Conservation (phyloP, 169 alveolate genomes). For the Plasmodium gaboni region DNA sequence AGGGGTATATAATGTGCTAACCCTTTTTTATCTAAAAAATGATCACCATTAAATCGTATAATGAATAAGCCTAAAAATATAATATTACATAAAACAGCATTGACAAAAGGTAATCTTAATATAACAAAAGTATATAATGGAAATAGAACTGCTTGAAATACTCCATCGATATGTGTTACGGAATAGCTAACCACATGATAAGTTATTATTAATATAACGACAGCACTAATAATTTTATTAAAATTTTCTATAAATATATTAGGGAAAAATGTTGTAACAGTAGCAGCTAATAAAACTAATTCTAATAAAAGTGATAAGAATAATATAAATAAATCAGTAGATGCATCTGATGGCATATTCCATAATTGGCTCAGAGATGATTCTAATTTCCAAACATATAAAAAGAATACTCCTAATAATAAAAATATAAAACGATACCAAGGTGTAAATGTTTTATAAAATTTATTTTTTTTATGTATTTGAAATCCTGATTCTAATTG, state of each 20-base stretch:
- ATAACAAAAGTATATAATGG: constrained; percentile 86
- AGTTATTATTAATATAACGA: constrained; percentile 54
- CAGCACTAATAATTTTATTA: constrained; percentile 75
- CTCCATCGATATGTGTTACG: constrained; percentile 75
- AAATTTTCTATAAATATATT: constrained; percentile 71
- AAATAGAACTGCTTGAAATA: constrained; percentile 83
- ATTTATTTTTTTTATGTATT: constrained; percentile 79
- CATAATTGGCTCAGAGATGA: constrained; percentile 35
- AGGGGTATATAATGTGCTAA: constrained; percentile 85
- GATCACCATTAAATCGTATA: constrained; percentile 56
- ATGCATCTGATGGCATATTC: constrained; percentile 39
- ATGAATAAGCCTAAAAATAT: constrained; percentile 76
- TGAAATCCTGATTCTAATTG: constrained; percentile 85
- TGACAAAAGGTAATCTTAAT: constrained; percentile 79
- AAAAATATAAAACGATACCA: constrained; percentile 83
- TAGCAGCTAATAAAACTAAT: constrained; percentile 47
- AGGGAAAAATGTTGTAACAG: constrained; percentile 74
- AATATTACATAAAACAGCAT: constrained; percentile 80
- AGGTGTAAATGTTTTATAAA: constrained; percentile 79
- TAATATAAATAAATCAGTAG: constrained; percentile 45
- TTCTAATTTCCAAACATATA: constrained; percentile 76
- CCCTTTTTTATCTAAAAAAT: constrained; percentile 60
- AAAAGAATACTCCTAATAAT: constrained; percentile 77
- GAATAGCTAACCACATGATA: constrained; percentile 76
- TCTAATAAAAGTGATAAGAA: constrained; percentile 61